Conservation (phyloP, 2,329 filamentous ascomycete genomes). For the Microsporum audouinii region DNA sequence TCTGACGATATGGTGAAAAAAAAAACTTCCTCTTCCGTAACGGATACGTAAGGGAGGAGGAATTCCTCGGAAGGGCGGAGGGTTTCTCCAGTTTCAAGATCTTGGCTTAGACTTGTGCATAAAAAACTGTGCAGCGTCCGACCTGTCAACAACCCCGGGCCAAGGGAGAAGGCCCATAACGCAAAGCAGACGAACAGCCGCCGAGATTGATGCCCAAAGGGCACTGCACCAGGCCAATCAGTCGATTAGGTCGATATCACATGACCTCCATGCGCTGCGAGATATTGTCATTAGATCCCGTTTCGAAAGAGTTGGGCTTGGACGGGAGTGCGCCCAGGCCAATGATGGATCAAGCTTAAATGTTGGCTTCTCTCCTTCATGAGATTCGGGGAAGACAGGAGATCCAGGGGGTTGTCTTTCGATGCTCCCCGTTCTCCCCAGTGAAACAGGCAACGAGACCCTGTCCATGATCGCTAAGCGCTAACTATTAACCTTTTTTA, state of each 20-base stretch:
- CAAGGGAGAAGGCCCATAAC: neutral
- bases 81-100: neutral
- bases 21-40: neutral
- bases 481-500: neutral
- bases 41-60: neutral
- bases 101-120: neutral
- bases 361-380: neutral
- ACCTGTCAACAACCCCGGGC: neutral
- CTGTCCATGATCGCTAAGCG: neutral
- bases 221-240: neutral
- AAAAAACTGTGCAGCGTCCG: neutral
- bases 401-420: neutral
- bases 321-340: neutral
- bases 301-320: neutral
- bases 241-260: slow-evolving; percentile 4
- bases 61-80: neutral
- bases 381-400: neutral
- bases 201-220: slow-evolving; percentile 1
- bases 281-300: neutral
- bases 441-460: neutral
- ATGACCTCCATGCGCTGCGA: slow-evolving; percentile 11
- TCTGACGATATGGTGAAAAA: neutral
- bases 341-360: neutral
- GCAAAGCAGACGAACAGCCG: neutral
- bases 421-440: neutral